Percentiles rank a stretch among this genome's conserved stretches.
phyloP scores from a whole-genome alignment of 257 asterid genomes.

The Fraxinus pennsylvanica region DNA sequence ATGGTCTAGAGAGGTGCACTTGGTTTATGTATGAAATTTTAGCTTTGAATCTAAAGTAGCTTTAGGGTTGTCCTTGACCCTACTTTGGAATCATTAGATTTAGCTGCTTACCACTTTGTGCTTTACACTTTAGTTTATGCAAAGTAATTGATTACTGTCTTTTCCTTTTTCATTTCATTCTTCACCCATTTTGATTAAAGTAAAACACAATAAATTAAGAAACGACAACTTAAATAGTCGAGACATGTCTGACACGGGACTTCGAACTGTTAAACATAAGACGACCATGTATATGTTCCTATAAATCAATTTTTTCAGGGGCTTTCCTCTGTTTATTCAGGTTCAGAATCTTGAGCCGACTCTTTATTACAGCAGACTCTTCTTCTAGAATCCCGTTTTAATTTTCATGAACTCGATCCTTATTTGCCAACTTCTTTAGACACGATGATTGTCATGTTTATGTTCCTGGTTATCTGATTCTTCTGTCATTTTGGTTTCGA shows the following conservation, averaged over 20 bases:
- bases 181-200: background rate
- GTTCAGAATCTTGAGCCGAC: slow-evolving; percentile 22
- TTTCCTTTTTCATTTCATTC: background rate
- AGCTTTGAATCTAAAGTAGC: slow-evolving; percentile 56
- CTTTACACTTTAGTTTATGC: slow-evolving; percentile 42
- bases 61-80: slow-evolving; percentile 51
- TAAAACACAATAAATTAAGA: background rate
- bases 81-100: slow-evolving; percentile 56
- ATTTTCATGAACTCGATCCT: slow-evolving; percentile 21
- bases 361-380: background rate
- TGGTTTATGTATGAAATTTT: slow-evolving; percentile 26
- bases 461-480: slow-evolving; percentile 21
- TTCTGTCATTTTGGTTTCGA: slow-evolving; percentile 16
- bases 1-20: slow-evolving; percentile 37
- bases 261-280: slow-evolving; percentile 22
- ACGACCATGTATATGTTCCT: slow-evolving; percentile 44
- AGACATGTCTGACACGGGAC: slow-evolving; percentile 40
- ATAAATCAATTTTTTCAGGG: slow-evolving; percentile 23
- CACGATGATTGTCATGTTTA: background rate
- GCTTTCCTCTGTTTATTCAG: slow-evolving; percentile 11
- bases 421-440: background rate
- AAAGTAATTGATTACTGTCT: slow-evolving; percentile 31
- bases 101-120: slow-evolving; percentile 31
- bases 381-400: slow-evolving; percentile 17
- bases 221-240: too few relatives aligned